Base-by-base conservation (phyloP, 2,329 filamentous ascomycete genomes). In the Dothiorella sarmentorum region DNA sequence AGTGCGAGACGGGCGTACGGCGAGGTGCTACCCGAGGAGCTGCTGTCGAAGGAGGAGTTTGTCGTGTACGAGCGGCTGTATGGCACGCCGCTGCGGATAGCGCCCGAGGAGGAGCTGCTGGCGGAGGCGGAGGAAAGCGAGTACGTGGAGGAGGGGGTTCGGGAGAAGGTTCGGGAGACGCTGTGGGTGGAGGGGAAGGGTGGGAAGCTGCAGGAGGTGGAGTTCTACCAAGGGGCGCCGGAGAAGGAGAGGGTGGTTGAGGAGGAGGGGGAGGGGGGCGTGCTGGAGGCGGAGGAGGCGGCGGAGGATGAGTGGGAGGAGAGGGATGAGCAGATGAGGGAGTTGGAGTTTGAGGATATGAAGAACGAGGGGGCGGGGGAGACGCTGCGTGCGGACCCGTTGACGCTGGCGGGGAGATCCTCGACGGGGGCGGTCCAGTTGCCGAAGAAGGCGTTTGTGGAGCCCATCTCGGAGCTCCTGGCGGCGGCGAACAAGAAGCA, bases 41-140 rank as follows among this genome's bases (percentile, higher is more conserved):
- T 90, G 65, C 73, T 97, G 53, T 85, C 79, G 31, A 78, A 81
- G 1, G 82, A 88, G 56, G 91, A 96, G 71, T 86, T 88, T 66
- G 77, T 76, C 47, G 76, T 96, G 0, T 96, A 96, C 72, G 85
- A 88, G 68, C 81, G 91, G 63, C 75, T 96, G 15, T 97, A 94
- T 70, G 93, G 92, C 1, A 79, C 86, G 31, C 90, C 91, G 2
- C 58, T 73, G 1, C 70, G 89, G 61, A 80, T 85, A 40, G 85
- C 86, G 59, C 83, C 88, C 70, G 78, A 85, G 3, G 84, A 75
- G 61, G 59, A 63, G 13, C 49, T 66, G 9, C 37, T 56, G 55
- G 45, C 60, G 47, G 65, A 64, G 53, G 63, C 61, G 31, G 68
- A 73, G 38, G 44, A 17, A 11, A 64, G 70, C n/a, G n/a, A 11